Conservation (phyloP, 345 rosid genomes). For the Citrus maxima region DNA sequence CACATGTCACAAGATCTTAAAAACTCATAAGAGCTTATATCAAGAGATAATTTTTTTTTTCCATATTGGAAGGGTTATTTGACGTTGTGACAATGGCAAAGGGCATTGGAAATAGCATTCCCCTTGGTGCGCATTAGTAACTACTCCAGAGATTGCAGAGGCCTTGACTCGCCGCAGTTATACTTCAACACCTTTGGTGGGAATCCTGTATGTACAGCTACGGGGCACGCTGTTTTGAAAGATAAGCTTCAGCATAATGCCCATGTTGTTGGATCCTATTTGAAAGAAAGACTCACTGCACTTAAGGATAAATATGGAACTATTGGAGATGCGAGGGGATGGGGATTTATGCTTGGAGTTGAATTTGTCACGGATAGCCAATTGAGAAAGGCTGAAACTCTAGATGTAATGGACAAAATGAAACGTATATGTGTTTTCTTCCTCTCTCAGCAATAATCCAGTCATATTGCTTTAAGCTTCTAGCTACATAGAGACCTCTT, state of each 20-base stretch:
- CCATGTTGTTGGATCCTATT: constrained; percentile 63
- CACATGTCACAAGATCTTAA: too few relatives aligned
- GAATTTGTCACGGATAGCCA: constrained; percentile 83
- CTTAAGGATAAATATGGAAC: constrained; percentile 62
- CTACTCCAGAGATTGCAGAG: constrained; percentile 84
- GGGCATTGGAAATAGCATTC: constrained; percentile 98
- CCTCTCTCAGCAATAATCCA: too few relatives aligned
- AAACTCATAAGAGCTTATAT: too few relatives aligned
- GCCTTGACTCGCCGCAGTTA: constrained; percentile 67
- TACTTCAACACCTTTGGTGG: constrained; percentile 93
- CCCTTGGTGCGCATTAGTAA: constrained; percentile 84
- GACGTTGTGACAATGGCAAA: background rate
- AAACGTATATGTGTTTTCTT: constrained; percentile 42
- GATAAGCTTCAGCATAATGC: constrained; percentile 93
- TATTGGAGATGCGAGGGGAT: constrained; percentile 93
- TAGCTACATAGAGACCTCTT: too few relatives aligned
- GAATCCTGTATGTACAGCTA: constrained; percentile 79
- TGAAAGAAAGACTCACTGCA: constrained; percentile 60
- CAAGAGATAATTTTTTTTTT: too few relatives aligned
- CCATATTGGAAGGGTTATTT: too few relatives aligned
- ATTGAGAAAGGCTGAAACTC: constrained; percentile 59
- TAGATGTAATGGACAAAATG: constrained; percentile 74
- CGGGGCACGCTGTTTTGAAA: constrained; percentile 82
- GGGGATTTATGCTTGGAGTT: constrained; percentile 92
- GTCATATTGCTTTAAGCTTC: too few relatives aligned